Percentiles rank a stretch among this genome's conserved stretches.
phyloP scores from a whole-genome alignment of 345 rosid genomes.

The Carallia brachiata region DNA sequence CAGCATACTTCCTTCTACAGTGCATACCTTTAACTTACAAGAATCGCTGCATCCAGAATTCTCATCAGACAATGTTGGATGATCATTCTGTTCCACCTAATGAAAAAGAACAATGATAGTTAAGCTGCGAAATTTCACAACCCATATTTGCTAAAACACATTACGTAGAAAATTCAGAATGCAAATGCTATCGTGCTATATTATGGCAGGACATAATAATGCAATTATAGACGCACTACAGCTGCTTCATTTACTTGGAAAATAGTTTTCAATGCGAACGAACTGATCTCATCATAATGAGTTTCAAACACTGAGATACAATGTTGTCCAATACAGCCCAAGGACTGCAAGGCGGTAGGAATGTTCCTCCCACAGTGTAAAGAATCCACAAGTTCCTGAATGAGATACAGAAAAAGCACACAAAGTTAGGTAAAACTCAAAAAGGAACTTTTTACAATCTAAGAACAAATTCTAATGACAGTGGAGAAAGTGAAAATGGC shows the following conservation, averaged over 20 bases:
- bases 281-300: slow-evolving; percentile 51
- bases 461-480: background rate
- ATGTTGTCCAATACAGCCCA: slow-evolving; percentile 78
- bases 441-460: background rate
- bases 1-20: slow-evolving; percentile 13
- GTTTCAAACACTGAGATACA: slow-evolving; percentile 56
- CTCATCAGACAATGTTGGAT: slow-evolving; percentile 34
- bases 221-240: slow-evolving; percentile 14
- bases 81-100: slow-evolving; percentile 48
- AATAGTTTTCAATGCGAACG: slow-evolving; percentile 39
- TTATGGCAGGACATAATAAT: slow-evolving; percentile 19
- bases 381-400: slow-evolving; percentile 66
- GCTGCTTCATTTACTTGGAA: slow-evolving; percentile 53
- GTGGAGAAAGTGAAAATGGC: background rate
- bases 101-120: slow-evolving; percentile 22
- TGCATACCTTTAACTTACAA: slow-evolving; percentile 69
- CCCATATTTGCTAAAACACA: background rate
- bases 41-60: slow-evolving; percentile 42
- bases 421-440: background rate
- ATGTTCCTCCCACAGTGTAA: slow-evolving; percentile 51
- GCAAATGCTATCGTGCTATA: slow-evolving; percentile 10
- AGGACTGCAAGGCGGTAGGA: slow-evolving; percentile 82
- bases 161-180: slow-evolving; percentile 10
- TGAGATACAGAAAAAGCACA: background rate
- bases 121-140: slow-evolving; percentile 12